Evolutionary conservation across 257 asterid genomes (phyloP), one percentile per base, ranked within the genome.

Genomic region (Plantago ovata): DNA sequence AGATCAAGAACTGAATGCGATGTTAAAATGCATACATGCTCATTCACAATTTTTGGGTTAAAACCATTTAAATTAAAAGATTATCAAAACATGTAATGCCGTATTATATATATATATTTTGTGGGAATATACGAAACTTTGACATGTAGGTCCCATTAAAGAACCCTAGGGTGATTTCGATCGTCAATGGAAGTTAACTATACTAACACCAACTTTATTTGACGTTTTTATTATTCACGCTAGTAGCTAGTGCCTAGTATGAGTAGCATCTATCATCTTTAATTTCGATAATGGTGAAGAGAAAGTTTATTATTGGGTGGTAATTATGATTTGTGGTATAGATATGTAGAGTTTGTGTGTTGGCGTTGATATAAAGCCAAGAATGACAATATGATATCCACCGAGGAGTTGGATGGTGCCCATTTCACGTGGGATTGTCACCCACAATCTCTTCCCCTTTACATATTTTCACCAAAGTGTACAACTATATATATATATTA

Each of bases 341-440:
- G n/a, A n/a, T n/a, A 59, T 54, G 59, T 60, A 61, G 20, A 64
- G 65, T 85, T 85, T 81, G 93, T 86, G 86, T 62, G 74, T 79
- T 86, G 56, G 95, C 93, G 95, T 86, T 86, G 89, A 79, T 86
- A 83, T 77, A 76, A 86, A 86, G 95, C 95, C 95, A 81, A 83
- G 79, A 70, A 58, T 47, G 80, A n/a, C n/a, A 28, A 28, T 28
- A 28, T 28, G 7, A 76, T 77, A 78, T 85, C 94, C 90, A 85
- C 90, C 94, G 63, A 72, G 10, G 39, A 44, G 42, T 45, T 53
- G 67, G 76, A 67, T 71, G 80, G 77, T 60, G 76, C 58, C 61
- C 82, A 72, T 50, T 45, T 79, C 85, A 80, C 85, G 87, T 83
- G 92, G 76, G 61, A 38, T 64, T 80, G 83, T 71, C 84, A 38